Evolutionary conservation across 2,329 filamentous ascomycete species (phyloP).

Genomic region (Mycosphaerella arachidis): DNA sequence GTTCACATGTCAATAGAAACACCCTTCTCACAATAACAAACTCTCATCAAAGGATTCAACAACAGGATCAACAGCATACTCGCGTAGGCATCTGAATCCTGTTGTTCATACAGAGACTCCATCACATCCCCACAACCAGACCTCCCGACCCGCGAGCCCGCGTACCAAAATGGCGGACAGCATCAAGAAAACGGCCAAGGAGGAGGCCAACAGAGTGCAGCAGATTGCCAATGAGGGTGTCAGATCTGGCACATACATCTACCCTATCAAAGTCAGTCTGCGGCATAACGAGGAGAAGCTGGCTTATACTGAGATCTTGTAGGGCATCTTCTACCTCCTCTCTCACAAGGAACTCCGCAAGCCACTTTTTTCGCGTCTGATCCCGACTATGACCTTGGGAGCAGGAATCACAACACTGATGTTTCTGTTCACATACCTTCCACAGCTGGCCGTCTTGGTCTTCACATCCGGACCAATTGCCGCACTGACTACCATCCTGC

Average conservation of each 20-base stretch:
- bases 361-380: conserved; percentile 54
- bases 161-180: conserved; percentile 31
- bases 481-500: conserved; percentile 65
- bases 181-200: conserved; percentile 55
- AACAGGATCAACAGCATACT: background rate
- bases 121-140: background rate
- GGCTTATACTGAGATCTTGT: background rate
- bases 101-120: background rate
- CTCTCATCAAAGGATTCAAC: too few relatives aligned
- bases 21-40: background rate
- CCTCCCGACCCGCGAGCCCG: background rate
- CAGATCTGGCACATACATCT: conserved; percentile 74
- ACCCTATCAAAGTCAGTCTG: conserved; percentile 64
- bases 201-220: conserved; percentile 67
- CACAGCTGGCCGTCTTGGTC: conserved; percentile 75
- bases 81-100: background rate
- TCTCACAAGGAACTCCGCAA: conserved; percentile 56
- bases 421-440: conserved; percentile 83
- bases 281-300: too few relatives aligned
- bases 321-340: conserved; percentile 60
- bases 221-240: conserved; percentile 63
- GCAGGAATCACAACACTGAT: conserved; percentile 68
- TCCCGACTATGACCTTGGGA: conserved; percentile 64
- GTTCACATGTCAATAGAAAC: conserved; percentile 1
- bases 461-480: conserved; percentile 82